A percentile compares a stretch with the other conserved stretches of the same genome.
Evolutionary conservation across 805 yeast species (phyloP).

Genomic region (Monosporozyma solicola): DNA sequence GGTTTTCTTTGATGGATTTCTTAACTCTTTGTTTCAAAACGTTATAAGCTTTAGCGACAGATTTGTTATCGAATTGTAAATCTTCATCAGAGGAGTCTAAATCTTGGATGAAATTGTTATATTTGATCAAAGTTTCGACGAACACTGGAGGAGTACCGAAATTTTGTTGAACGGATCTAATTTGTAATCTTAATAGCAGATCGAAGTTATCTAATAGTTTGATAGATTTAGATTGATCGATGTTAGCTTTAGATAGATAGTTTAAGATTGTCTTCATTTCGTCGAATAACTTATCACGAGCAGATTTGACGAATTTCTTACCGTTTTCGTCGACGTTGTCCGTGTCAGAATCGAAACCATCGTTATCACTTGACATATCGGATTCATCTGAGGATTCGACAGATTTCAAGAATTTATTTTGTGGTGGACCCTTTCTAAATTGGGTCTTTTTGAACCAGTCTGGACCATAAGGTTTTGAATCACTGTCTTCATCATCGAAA

Average conservation of each 20-base stretch:
- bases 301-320: slow-evolving; percentile 81
- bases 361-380: slow-evolving; percentile 18
- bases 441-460: slow-evolving; percentile 37
- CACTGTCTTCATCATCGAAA: slow-evolving; percentile 23
- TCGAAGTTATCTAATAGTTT: slow-evolving; percentile 70
- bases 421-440: slow-evolving; percentile 29
- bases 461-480: slow-evolving; percentile 36
- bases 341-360: neutral
- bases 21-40: slow-evolving; percentile 80
- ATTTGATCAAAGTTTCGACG: slow-evolving; percentile 56
- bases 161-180: slow-evolving; percentile 70
- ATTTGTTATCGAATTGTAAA: slow-evolving; percentile 56
- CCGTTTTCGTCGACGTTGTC: slow-evolving; percentile 46
- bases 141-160: slow-evolving; percentile 59
- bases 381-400: slow-evolving; percentile 36
- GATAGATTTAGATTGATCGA: slow-evolving; percentile 58
- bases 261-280: slow-evolving; percentile 41
- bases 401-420: slow-evolving; percentile 30
- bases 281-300: slow-evolving; percentile 85
- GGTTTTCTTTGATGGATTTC: slow-evolving; percentile 69
- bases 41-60: slow-evolving; percentile 81
- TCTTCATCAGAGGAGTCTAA: slow-evolving; percentile 39
- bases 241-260: slow-evolving; percentile 28
- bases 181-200: slow-evolving; percentile 54
- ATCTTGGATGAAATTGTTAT: slow-evolving; percentile 61